These are phyloP conservation scores for Erythrophleum ivorense DNA, from an alignment of 331 rosid species.

Conservation along the genomic window DNA sequence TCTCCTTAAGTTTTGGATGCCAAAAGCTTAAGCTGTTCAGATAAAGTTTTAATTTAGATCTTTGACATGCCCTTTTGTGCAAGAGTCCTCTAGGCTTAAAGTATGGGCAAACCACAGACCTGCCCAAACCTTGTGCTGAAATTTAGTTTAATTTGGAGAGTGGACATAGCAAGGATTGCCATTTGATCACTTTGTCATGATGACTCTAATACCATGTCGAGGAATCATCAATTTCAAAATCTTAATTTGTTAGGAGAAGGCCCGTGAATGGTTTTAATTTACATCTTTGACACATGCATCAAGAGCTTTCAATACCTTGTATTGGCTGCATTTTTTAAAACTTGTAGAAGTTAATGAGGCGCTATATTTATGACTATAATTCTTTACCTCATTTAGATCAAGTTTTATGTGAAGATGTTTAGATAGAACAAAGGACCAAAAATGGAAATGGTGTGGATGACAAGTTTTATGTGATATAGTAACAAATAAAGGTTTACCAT, in stretches of 20 bases:
- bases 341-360: slow-evolving; percentile 19
- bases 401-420: slow-evolving; percentile 22
- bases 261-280: neutral
- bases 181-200: neutral
- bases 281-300: neutral
- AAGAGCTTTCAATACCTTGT: slow-evolving; percentile 14
- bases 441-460: neutral
- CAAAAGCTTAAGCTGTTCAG: neutral
- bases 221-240: neutral
- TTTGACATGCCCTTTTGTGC: neutral
- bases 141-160: neutral
- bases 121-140: neutral
- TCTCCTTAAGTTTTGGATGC: neutral
- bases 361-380: neutral
- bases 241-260: neutral
- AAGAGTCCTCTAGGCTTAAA: neutral
- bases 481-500: no score
- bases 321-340: neutral
- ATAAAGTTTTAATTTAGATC: neutral
- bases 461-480: slow-evolving; percentile 29
- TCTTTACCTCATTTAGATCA: slow-evolving; percentile 19
- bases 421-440: neutral
- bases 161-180: neutral
- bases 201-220: neutral
- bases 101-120: neutral